phyloP scores from a whole-genome alignment of 1,139 yeast genomes.

The Candida neerlandica region DNA sequence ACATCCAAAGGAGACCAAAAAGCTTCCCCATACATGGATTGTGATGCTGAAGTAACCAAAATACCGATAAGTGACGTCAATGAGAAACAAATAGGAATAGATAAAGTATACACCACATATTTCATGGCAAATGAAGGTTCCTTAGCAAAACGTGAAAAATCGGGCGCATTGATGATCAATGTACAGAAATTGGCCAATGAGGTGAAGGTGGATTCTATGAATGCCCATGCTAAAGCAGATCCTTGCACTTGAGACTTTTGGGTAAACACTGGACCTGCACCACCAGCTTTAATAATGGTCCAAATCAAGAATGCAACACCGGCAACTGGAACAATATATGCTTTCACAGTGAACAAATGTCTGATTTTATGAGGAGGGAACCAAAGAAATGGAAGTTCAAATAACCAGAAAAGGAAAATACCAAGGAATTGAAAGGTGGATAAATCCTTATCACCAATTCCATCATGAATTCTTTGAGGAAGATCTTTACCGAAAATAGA shows the following conservation, averaged over 20 bases:
- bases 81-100: slow-evolving; percentile 78
- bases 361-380: slow-evolving; percentile 81
- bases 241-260: slow-evolving; percentile 54
- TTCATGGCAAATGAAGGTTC: slow-evolving; percentile 44
- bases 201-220: slow-evolving; percentile 74
- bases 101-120: slow-evolving; percentile 49
- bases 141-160: slow-evolving; percentile 81
- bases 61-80: slow-evolving; percentile 88
- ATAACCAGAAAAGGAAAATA: slow-evolving; percentile 78
- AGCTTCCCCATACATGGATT: slow-evolving; percentile 65
- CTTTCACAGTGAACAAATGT: slow-evolving; percentile 79
- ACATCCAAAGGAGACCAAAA: slow-evolving; percentile 89
- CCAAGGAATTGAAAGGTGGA: slow-evolving; percentile 71
- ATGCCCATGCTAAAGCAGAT: slow-evolving; percentile 76
- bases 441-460: slow-evolving; percentile 49
- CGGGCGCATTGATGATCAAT: slow-evolving; percentile 84
- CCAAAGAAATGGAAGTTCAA: slow-evolving; percentile 76
- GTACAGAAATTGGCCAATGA: slow-evolving; percentile 86
- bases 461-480: slow-evolving; percentile 43
- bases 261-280: slow-evolving; percentile 68
- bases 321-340: slow-evolving; percentile 75
- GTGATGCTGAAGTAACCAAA: slow-evolving; percentile 80
- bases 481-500: slow-evolving; percentile 68
- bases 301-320: slow-evolving; percentile 79
- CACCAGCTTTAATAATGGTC: slow-evolving; percentile 76